Percentiles rank a stretch among this genome's conserved stretches.
Conservation (phyloP, 306 rosid species). For the Senna siamea region DNA sequence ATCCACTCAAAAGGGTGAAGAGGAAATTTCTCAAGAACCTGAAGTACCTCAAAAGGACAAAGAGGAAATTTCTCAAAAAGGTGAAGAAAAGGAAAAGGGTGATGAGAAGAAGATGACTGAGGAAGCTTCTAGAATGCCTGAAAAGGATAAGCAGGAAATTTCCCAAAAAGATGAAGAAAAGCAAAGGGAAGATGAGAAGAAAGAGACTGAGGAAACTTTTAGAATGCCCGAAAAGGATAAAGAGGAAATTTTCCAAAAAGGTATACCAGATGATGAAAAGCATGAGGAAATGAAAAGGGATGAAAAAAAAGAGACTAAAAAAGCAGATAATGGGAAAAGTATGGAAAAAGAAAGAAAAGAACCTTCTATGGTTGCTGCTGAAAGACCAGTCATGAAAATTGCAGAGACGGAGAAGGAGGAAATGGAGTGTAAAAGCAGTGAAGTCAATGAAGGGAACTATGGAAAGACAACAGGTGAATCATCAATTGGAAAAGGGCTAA, state of each 20-base stretch:
- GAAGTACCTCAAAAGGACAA: constrained; percentile 9
- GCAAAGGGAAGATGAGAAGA: not conserved
- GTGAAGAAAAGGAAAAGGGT: too few relatives aligned
- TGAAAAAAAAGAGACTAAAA: constrained; percentile 4
- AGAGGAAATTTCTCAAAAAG: constrained; percentile 1
- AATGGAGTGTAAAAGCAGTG: not conserved
- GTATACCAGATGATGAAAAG: not conserved
- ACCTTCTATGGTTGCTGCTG: not conserved
- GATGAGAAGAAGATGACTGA: too few relatives aligned
- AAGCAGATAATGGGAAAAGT: constrained; percentile 6
- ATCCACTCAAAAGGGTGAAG: constrained; percentile 17
- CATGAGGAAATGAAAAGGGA: constrained; percentile 25
- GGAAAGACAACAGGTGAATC: not conserved
- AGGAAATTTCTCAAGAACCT: constrained; percentile 12
- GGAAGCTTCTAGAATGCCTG: too few relatives aligned
- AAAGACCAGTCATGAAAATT: not conserved
- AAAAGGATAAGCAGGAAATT: not conserved
- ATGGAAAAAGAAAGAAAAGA: constrained; percentile 30
- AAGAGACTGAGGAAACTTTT: too few relatives aligned
- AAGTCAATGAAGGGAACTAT: too few relatives aligned
- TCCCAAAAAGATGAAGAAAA: not conserved
- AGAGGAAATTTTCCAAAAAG: not conserved
- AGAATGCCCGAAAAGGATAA: too few relatives aligned
- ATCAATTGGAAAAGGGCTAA: constrained; percentile 36
- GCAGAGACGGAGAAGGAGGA: not conserved